These are phyloP conservation scores for Amanita muscaria DNA, from an alignment of 768 basidiomycete species.

Conservation along the genomic window DNA sequence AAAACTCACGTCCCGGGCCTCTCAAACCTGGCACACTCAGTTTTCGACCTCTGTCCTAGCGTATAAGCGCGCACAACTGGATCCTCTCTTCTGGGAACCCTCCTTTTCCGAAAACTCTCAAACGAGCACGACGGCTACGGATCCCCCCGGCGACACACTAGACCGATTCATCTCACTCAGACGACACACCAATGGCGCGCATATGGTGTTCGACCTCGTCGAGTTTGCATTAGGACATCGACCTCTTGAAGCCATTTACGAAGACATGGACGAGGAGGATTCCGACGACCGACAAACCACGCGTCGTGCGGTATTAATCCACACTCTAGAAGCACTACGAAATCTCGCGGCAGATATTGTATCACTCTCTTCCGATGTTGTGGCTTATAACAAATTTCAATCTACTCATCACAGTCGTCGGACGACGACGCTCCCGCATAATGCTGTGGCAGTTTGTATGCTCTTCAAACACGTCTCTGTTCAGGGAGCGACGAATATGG, in stretches of 20 bases:
- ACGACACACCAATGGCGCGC: slow-evolving; percentile 39
- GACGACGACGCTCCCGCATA: slow-evolving; percentile 23
- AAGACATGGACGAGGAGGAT: slow-evolving; percentile 14
- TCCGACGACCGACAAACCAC: neutral
- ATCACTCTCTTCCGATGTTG: slow-evolving; percentile 48
- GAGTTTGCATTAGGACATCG: slow-evolving; percentile 28
- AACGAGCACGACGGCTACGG: too few relatives aligned
- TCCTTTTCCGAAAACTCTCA: too few relatives aligned
- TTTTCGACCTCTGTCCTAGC: slow-evolving; percentile 28
- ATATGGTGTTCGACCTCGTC: slow-evolving; percentile 43
- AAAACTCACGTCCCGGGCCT: slow-evolving; percentile 25
- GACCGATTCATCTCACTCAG: slow-evolving; percentile 39
- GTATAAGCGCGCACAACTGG: slow-evolving; percentile 27
- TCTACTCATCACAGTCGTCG: slow-evolving; percentile 17
- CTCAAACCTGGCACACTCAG: slow-evolving; percentile 30
- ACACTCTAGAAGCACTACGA: slow-evolving; percentile 23
- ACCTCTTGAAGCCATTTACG: slow-evolving; percentile 8
- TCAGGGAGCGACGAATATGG: slow-evolving; percentile 40
- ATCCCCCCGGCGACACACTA: slow-evolving; percentile 25
- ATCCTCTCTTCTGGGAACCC: slow-evolving; percentile 18
- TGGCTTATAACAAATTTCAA: slow-evolving; percentile 43
- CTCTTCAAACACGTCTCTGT: slow-evolving; percentile 32
- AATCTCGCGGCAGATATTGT: slow-evolving; percentile 40
- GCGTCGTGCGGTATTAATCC: neutral
- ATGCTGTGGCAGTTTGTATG: slow-evolving; percentile 44